Conservation (phyloP, 1,139 yeast species). For the Blastobotrys capitulatus region DNA sequence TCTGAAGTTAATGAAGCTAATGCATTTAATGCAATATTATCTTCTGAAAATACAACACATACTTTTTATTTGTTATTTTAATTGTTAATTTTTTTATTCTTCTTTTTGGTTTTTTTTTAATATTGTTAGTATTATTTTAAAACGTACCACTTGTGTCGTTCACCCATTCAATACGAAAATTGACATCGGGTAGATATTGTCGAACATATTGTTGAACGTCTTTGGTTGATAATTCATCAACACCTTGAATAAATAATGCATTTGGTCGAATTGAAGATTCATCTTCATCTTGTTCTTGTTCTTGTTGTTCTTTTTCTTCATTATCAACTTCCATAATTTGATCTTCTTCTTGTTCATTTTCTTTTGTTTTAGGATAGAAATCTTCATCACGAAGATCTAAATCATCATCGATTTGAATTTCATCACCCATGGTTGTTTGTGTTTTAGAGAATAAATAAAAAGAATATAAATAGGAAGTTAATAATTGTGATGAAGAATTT, state of each 20-base stretch:
- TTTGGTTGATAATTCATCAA: constrained; percentile 60
- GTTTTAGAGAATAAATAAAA: no score
- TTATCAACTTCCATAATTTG: not conserved
- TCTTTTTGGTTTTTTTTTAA: not conserved
- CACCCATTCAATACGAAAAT: constrained; percentile 61
- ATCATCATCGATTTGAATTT: constrained; percentile 16
- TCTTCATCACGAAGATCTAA: constrained; percentile 12
- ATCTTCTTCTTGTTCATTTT: not conserved
- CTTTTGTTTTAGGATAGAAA: not conserved
- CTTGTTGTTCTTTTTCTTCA: not conserved
- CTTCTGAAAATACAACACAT: constrained; percentile 47
- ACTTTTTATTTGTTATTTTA: constrained; percentile 23
- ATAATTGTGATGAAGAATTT: no score
- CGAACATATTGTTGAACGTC: constrained; percentile 56
- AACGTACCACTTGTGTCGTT: constrained; percentile 49
- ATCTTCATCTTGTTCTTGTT: not conserved
- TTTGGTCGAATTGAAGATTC: constrained; percentile 26
- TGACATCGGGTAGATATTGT: constrained; percentile 40
- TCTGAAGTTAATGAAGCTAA: constrained; percentile 31
- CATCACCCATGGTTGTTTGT: constrained; percentile 5
- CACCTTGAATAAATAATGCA: constrained; percentile 55
- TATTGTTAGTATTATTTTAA: not conserved
- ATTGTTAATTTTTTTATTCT: not conserved
- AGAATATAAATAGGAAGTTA: no score
- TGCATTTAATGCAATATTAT: constrained; percentile 42